Conservation (phyloP, 768 basidiomycete species). For the Leucocoprinus leucothites region DNA sequence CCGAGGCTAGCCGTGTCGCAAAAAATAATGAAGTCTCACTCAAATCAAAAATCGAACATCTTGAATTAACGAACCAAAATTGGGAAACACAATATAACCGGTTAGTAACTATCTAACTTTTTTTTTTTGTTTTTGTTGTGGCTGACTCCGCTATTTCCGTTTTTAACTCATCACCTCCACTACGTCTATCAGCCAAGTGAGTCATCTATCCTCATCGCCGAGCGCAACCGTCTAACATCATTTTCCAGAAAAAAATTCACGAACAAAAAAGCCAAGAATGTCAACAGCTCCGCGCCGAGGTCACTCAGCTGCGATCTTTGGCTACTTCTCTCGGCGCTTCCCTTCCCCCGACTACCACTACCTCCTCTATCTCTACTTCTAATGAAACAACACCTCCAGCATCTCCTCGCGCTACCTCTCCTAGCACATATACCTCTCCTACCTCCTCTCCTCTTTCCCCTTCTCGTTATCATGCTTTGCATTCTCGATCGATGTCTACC, state of each 20-base stretch:
- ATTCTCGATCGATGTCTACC: conserved; percentile 58
- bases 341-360: conserved; percentile 32
- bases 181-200: conserved; percentile 51
- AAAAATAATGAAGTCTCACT: conserved; percentile 60
- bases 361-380: conserved; percentile 29
- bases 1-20: conserved; percentile 67
- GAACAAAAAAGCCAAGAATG: conserved; percentile 70
- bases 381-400: conserved; percentile 46
- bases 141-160: conserved; percentile 15
- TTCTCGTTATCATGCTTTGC: conserved; percentile 50
- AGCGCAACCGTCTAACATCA: conserved; percentile 17
- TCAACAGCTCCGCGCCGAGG: conserved; percentile 63
- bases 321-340: conserved; percentile 39
- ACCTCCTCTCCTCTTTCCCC: conserved; percentile 33
- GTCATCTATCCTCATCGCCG: conserved; percentile 25
- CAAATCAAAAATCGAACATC: conserved; percentile 64
- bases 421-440: conserved; percentile 32
- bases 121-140: conserved; percentile 13
- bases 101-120: too few species aligned
- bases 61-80: conserved; percentile 53
- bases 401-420: conserved; percentile 35
- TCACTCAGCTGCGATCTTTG: conserved; percentile 52
- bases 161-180: conserved; percentile 12
- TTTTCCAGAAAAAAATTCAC: conserved; percentile 52
- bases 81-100: conserved; percentile 70